Base-by-base conservation (phyloP, 805 yeast species). In the Pichia exigua region DNA sequence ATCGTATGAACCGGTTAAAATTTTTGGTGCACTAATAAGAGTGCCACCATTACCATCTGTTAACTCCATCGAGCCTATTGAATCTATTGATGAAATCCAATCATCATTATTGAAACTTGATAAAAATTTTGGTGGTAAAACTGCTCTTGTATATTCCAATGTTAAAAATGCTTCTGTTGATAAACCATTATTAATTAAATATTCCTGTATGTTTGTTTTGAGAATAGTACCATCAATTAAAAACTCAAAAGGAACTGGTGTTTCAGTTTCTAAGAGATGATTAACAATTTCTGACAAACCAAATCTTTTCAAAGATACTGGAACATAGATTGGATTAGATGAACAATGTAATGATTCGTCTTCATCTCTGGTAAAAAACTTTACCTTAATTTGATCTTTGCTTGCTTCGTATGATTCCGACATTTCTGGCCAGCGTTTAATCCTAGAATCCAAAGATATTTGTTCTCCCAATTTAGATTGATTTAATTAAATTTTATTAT, bases 231-330 rank as follows among this genome's bases (percentile, higher is more conserved):
- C 96, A 62, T 91, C 89, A 49, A 92, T 81, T 54, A 94, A 73
- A 68, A 94, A 94, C 65, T 94, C 98, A 67, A 94, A 92, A 21
- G 98, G 98, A 49, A 89, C 79, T 1, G 94, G 83, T 45, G 71
- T 73, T 18, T 82, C 83, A 57, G 73, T 51, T 9, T 70, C 75
- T 47, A 94, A 73, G 51, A 94, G 74, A 71, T 94, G 97, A 70
- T 94, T 94, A 22, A 94, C 97, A 65, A 94, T 84, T 69, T 94
- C 98, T 5, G 97, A 88, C 42, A 94, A 76, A 51, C 99, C 99
- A 65, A 81, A 91, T 68, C 98, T 79, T 60, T 87, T 90, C 59
- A 94, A 75, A 4, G 85, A 70, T 22, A 85, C 85, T 22, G 99
- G 99, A 26, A 90, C 97, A 64, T 76, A 86, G 50, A 94, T 75